Conservation (phyloP, 2,329 filamentous ascomycete genomes). For the Arthrobotrys sphaeroides region DNA sequence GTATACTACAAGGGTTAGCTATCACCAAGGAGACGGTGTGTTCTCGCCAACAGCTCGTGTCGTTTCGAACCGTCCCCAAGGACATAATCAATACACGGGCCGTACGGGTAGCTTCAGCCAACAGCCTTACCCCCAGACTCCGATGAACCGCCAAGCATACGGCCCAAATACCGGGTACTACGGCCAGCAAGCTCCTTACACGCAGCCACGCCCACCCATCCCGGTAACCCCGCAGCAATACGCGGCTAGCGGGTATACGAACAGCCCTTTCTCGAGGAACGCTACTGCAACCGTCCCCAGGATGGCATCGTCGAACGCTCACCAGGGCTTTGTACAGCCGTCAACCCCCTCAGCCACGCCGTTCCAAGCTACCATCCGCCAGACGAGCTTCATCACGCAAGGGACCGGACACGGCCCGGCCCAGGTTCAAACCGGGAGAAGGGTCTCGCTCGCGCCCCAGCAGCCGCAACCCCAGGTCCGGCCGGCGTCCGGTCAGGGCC, state of each 20-base stretch:
- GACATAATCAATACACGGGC: conserved; percentile 42
- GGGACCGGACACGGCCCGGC: conserved; percentile 21
- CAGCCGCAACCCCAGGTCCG: conserved; percentile 27
- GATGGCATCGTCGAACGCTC: conserved; percentile 17
- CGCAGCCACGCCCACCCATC: conserved; percentile 28
- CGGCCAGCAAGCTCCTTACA: conserved; percentile 24
- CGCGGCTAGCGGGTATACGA: conserved; percentile 12
- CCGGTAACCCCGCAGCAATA: conserved; percentile 34
- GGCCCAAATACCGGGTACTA: conserved; percentile 18
- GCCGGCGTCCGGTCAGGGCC: conserved; percentile 30
- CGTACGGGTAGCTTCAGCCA: conserved; percentile 37
- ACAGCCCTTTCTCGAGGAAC: conserved; percentile 45
- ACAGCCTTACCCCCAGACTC: conserved; percentile 29
- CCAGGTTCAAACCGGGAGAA: conserved; percentile 40
- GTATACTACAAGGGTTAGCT: conserved; percentile 38
- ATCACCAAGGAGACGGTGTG: conserved; percentile 13
- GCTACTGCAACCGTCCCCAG: conserved; percentile 23
- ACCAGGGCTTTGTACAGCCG: conserved; percentile 25
- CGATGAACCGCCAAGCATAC: conserved; percentile 22
- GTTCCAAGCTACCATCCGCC: conserved; percentile 33
- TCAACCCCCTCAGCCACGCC: not conserved
- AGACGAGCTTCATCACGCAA: conserved; percentile 39
- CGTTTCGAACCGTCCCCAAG: conserved; percentile 23
- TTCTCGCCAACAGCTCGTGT: conserved; percentile 34
- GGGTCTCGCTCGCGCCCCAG: conserved; percentile 46